Conservation (phyloP, 2,329 filamentous ascomycete genomes). For the Metarhizium robertsii region DNA sequence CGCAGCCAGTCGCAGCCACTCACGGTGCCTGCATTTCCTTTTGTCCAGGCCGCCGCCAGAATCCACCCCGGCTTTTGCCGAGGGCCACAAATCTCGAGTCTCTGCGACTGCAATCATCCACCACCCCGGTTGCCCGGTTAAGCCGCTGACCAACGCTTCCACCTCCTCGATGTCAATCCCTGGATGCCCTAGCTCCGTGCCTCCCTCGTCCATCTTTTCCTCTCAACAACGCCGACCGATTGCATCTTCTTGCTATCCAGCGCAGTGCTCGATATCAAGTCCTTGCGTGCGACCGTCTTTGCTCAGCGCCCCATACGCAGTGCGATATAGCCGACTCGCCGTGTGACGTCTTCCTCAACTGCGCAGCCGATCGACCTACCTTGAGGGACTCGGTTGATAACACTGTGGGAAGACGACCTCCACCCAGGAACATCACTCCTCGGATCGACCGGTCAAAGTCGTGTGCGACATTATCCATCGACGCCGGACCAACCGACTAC, state of each 20-base stretch:
- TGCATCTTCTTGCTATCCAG: neutral
- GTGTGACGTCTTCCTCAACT: neutral
- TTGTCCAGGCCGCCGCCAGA: neutral
- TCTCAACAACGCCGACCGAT: neutral
- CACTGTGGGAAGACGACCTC: neutral
- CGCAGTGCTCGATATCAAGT: neutral
- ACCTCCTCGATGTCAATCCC: neutral
- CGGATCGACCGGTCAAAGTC: neutral
- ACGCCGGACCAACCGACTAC: neutral
- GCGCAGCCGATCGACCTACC: neutral
- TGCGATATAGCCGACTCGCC: neutral
- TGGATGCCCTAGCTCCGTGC: neutral
- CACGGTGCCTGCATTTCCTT: neutral
- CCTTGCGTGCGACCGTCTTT: neutral
- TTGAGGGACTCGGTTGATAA: neutral
- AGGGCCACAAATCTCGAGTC: neutral
- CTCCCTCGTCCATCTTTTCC: neutral
- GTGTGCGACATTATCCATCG: neutral
- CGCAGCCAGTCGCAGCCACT: neutral
- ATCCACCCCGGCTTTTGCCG: conserved; percentile 15
- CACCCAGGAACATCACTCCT: neutral
- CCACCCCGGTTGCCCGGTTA: neutral
- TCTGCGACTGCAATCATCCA: neutral
- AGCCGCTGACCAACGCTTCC: neutral
- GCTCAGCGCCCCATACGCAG: neutral